phyloP scores from a whole-genome alignment of 768 basidiomycete genomes.

The Suillus cothurnatus region DNA sequence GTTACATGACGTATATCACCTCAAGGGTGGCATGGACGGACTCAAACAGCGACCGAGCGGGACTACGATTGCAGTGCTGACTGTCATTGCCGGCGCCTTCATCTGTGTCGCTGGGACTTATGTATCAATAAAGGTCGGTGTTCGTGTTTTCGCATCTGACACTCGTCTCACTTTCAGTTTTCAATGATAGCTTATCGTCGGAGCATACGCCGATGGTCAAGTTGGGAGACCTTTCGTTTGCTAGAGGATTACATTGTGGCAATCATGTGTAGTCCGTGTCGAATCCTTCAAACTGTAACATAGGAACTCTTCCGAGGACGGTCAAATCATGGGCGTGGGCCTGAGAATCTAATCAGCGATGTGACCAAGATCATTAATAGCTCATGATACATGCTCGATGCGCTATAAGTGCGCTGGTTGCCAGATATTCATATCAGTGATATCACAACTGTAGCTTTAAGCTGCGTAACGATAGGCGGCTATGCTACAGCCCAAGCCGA shows the following conservation, averaged over 20 bases:
- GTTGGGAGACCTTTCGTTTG: constrained; percentile 53
- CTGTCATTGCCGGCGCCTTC: constrained; percentile 50
- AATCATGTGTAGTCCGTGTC: not conserved
- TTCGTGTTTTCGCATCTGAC: not conserved
- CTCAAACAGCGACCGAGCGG: constrained; percentile 37
- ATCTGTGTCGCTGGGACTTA: constrained; percentile 56
- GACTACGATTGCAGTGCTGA: constrained; percentile 41
- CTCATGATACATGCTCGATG: not conserved
- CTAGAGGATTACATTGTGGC: constrained; percentile 16
- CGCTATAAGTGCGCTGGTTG: not conserved
- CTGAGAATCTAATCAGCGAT: not conserved
- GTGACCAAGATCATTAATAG: not conserved
- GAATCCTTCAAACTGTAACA: not conserved
- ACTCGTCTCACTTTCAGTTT: constrained; percentile 4
- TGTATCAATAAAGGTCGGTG: constrained; percentile 49
- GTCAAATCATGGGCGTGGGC: not conserved
- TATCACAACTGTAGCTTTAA: not conserved
- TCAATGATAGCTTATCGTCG: constrained; percentile 43
- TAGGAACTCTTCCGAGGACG: not conserved
- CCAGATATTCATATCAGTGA: not conserved
- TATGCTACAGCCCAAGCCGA: not conserved
- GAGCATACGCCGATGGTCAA: constrained; percentile 43
- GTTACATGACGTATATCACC: constrained; percentile 49
- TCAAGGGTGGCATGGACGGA: constrained; percentile 38
- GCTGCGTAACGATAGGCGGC: not conserved